Conservation (phyloP, 2,329 filamentous ascomycete genomes). For the Aspergillus thermomutatus region DNA sequence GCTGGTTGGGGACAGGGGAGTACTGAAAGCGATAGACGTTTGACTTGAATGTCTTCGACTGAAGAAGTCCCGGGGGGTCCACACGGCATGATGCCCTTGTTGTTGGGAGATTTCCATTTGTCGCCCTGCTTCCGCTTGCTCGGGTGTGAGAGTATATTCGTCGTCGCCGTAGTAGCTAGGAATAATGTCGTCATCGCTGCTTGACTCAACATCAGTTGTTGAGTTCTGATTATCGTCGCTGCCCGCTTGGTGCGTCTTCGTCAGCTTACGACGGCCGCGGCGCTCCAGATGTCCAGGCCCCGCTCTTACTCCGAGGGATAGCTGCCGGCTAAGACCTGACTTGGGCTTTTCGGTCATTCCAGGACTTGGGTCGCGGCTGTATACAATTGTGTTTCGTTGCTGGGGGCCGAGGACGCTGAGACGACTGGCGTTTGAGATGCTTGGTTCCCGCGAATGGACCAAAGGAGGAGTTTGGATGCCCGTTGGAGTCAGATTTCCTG, state of each 20-base stretch:
- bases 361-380: constrained; percentile 37
- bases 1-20: constrained; percentile 22
- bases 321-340: constrained; percentile 32
- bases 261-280: constrained; percentile 26
- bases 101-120: constrained; percentile 18
- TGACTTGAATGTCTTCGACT: constrained; percentile 26
- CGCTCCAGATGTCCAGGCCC: constrained; percentile 37
- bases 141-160: constrained; percentile 36
- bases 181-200: constrained; percentile 38
- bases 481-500: constrained; percentile 22
- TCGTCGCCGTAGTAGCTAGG: constrained; percentile 38
- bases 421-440: constrained; percentile 27
- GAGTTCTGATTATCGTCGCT: constrained; percentile 28
- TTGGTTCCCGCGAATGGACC: constrained; percentile 28
- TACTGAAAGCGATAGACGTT: constrained; percentile 18
- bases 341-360: constrained; percentile 27
- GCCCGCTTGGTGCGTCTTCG: constrained; percentile 22
- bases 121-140: constrained; percentile 32
- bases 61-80: constrained; percentile 16
- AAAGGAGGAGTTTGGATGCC: constrained; percentile 34
- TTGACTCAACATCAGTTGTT: constrained; percentile 32
- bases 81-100: constrained; percentile 11
- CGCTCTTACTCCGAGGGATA: constrained; percentile 40
- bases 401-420: constrained; percentile 35
- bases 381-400: constrained; percentile 38